phyloP scores from a whole-genome alignment of 2,329 filamentous ascomycete species.

The Alternaria postmessia region DNA sequence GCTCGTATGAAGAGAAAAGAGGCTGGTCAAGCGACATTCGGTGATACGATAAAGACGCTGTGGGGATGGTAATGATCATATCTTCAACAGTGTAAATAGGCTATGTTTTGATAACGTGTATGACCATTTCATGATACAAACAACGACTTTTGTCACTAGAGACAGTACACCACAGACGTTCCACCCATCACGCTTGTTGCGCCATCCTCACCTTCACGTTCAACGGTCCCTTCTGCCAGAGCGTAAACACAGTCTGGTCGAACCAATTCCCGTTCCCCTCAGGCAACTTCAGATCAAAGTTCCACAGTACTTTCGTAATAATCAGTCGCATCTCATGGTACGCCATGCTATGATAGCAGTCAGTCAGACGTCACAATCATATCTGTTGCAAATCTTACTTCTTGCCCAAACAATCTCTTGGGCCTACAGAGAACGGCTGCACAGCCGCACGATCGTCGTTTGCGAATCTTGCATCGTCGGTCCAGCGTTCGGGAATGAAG shows the following conservation, averaged over 20 bases:
- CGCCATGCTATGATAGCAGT: background rate
- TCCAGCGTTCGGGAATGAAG: background rate
- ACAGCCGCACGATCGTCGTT: background rate
- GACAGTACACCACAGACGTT: background rate
- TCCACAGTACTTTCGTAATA: background rate
- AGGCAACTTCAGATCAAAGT: conserved; percentile 10
- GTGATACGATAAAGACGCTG: conserved; percentile 48
- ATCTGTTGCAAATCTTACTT: background rate
- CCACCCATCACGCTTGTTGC: background rate
- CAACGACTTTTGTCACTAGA: background rate
- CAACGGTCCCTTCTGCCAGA: conserved; percentile 39
- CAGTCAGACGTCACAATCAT: too few relatives aligned
- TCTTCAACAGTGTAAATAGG: conserved; percentile 8
- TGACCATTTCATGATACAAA: conserved; percentile 6
- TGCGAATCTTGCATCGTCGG: background rate
- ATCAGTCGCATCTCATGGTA: background rate
- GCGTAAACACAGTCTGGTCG: conserved; percentile 37
- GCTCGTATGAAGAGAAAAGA: conserved; percentile 47
- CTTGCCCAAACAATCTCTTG: background rate
- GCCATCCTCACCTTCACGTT: background rate
- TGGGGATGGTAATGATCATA: conserved; percentile 47
- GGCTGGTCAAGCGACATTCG: conserved; percentile 47
- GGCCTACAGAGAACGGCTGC: background rate
- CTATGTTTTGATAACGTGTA: conserved; percentile 16
- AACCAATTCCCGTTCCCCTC: conserved; percentile 11